Evolutionary conservation across 352 stramenopile species (phyloP).

Genomic region (Globisporangium barbulae): DNA sequence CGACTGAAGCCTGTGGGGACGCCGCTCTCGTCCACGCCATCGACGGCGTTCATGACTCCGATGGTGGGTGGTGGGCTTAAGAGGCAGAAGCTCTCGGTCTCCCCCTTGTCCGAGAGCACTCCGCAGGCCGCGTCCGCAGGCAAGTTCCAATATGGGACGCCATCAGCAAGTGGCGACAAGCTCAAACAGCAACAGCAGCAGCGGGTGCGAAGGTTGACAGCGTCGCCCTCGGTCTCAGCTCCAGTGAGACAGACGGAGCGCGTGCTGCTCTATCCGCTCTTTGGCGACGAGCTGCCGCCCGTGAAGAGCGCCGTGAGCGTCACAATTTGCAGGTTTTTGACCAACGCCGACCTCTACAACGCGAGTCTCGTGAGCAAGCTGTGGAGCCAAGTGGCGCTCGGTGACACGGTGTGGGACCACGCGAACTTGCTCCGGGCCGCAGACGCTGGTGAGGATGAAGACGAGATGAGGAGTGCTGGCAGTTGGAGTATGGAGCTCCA

Average conservation of each 20-base stretch:
- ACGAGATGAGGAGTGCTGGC: neutral
- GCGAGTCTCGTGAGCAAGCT: conserved; percentile 80
- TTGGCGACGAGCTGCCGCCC: conserved; percentile 53
- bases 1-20: conserved; percentile 17
- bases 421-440: conserved; percentile 49
- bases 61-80: conserved; percentile 3
- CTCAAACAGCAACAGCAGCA: neutral
- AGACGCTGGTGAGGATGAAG: conserved; percentile 11
- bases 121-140: conserved; percentile 11
- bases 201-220: neutral
- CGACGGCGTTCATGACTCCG: conserved; percentile 14
- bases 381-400: conserved; percentile 76
- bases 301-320: conserved; percentile 60
- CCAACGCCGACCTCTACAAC: conserved; percentile 78
- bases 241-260: conserved; percentile 5
- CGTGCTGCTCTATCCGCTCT: conserved; percentile 73
- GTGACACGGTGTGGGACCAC: conserved; percentile 74
- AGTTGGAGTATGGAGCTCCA: conserved; percentile 2
- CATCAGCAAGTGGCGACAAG: neutral
- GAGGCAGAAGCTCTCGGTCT: conserved; percentile 22
- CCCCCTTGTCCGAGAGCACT: conserved; percentile 24
- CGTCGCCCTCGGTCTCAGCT: neutral
- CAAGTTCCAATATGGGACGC: neutral
- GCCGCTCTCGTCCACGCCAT: neutral
- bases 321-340: conserved; percentile 68